Evolutionary conservation across 768 basidiomycete species (phyloP).

Genomic region (Naganishia vishniacii): DNA sequence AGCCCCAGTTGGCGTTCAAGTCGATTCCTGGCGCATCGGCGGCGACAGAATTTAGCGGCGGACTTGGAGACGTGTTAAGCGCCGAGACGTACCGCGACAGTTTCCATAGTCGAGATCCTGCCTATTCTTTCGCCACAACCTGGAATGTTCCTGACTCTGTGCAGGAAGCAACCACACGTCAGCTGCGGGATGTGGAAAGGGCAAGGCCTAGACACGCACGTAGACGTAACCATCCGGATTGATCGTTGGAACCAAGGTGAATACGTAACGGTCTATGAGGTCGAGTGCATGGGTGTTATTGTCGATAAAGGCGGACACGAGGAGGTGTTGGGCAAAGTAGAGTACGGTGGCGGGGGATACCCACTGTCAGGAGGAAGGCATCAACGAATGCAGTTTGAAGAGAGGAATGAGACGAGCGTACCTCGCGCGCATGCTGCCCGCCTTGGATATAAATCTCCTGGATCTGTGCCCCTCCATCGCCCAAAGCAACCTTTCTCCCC

Average conservation of each 20-base stretch:
- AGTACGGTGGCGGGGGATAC: slow-evolving; percentile 67
- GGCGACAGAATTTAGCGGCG: slow-evolving; percentile 46
- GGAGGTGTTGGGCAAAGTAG: slow-evolving; percentile 67
- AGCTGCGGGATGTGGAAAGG: no score
- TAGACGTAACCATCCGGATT: slow-evolving; percentile 51
- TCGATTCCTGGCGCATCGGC: slow-evolving; percentile 56
- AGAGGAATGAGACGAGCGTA: slow-evolving; percentile 47
- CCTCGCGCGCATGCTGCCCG: slow-evolving; percentile 72
- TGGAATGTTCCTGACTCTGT: slow-evolving; percentile 67
- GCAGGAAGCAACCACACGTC: no score
- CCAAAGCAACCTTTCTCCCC: slow-evolving; percentile 30
- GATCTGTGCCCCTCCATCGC: slow-evolving; percentile 21
- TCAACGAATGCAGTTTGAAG: neutral
- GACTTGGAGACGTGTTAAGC: neutral
- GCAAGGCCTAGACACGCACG: no score
- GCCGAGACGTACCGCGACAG: slow-evolving; percentile 35
- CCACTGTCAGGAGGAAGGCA: slow-evolving; percentile 56
- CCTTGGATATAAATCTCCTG: slow-evolving; percentile 64
- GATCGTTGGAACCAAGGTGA: slow-evolving; percentile 46
- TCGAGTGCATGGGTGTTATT: slow-evolving; percentile 50
- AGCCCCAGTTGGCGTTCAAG: slow-evolving; percentile 72
- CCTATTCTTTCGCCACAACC: slow-evolving; percentile 53
- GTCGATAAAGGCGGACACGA: slow-evolving; percentile 53
- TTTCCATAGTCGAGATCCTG: slow-evolving; percentile 45
- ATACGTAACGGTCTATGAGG: slow-evolving; percentile 55